Conservation (phyloP, 441 rosid genomes). For the Bocquillonia castaneifolia region DNA sequence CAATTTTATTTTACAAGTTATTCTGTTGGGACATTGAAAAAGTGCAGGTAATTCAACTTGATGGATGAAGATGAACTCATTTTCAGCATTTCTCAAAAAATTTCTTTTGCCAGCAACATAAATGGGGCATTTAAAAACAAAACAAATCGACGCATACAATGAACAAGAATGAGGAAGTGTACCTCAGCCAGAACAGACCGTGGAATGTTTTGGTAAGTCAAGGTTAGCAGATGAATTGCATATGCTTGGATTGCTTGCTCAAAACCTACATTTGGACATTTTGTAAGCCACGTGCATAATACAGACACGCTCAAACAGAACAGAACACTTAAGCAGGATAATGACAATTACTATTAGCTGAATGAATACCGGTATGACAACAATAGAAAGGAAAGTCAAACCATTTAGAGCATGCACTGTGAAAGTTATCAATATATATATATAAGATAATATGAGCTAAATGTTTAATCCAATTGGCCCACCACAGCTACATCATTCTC, state of each 20-base stretch:
- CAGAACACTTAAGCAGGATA: not conserved
- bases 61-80: too few relatives aligned
- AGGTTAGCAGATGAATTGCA: conserved; percentile 76
- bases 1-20: too few relatives aligned
- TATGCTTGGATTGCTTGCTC: conserved; percentile 88
- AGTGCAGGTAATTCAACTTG: too few relatives aligned
- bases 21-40: too few relatives aligned
- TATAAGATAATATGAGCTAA: not conserved
- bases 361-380: not conserved
- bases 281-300: conserved; percentile 16
- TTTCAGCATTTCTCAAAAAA: too few relatives aligned
- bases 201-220: conserved; percentile 88
- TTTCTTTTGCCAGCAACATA: too few relatives aligned
- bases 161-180: conserved; percentile 21
- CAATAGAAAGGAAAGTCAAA: not conserved
- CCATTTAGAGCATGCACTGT: too few relatives aligned
- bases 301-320: not conserved
- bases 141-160: not conserved
- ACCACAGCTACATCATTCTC: too few relatives aligned
- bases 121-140: too few relatives aligned
- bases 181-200: conserved; percentile 93
- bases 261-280: conserved; percentile 57
- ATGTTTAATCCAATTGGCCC: not conserved
- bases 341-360: not conserved
- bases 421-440: not conserved